A percentile compares a stretch with the other conserved stretches of the same genome.
phyloP scores from a whole-genome alignment of 2,329 filamentous ascomycete species.

The Metarhizium sp. region DNA sequence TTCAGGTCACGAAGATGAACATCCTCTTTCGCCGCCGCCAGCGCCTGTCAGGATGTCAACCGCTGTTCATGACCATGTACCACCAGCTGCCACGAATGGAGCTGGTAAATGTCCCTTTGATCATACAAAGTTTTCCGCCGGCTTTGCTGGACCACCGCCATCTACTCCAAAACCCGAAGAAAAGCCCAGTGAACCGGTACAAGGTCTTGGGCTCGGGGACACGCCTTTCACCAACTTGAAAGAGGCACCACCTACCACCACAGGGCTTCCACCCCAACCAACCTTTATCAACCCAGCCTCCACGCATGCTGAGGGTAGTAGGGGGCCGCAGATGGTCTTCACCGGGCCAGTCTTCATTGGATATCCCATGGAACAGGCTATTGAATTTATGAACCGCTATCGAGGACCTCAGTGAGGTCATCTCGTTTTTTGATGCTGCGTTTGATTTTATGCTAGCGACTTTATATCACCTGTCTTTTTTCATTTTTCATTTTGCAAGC shows the following conservation, averaged over 20 bases:
- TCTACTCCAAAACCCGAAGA: constrained; percentile 8
- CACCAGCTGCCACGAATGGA: constrained; percentile 9
- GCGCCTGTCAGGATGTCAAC: constrained; percentile 44
- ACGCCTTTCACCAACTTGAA: constrained; percentile 13
- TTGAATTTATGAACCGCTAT: constrained; percentile 59
- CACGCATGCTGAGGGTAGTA: constrained; percentile 19
- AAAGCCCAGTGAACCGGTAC: constrained; percentile 6
- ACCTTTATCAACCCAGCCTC: constrained; percentile 41
- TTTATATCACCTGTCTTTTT: neutral
- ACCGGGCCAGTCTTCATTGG: constrained; percentile 92
- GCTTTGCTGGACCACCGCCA: constrained; percentile 19
- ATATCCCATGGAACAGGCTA: constrained; percentile 76
- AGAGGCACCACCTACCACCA: constrained; percentile 7
- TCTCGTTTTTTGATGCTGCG: constrained; percentile 2
- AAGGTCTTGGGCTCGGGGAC: constrained; percentile 3
- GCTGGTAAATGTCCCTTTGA: constrained; percentile 50
- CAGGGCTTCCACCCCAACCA: constrained; percentile 26
- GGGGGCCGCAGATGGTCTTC: constrained; percentile 66
- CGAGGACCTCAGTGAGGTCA: constrained; percentile 19
- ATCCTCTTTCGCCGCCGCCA: constrained; percentile 46
- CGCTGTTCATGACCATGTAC: constrained; percentile 17
- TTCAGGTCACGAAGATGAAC: constrained; percentile 24
- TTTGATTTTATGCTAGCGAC: constrained; percentile 2
- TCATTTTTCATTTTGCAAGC: constrained; percentile 7
- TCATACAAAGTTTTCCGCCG: constrained; percentile 33